phyloP scores from a whole-genome alignment of 306 rosid species.

The Gynostemma pentaphyllum region DNA sequence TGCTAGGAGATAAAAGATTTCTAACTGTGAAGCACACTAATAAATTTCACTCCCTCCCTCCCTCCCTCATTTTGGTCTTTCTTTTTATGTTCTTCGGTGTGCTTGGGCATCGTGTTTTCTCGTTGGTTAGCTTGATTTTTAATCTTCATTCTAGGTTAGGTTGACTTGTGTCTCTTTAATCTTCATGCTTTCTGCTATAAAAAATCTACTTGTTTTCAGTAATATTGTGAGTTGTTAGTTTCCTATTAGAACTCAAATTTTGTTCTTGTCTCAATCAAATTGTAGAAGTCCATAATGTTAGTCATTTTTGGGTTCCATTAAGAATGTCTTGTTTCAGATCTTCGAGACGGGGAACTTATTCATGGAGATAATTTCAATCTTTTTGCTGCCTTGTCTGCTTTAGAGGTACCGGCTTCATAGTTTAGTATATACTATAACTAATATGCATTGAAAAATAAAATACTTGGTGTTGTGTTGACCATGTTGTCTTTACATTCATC shows the following conservation, averaged over 20 bases:
- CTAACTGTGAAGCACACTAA: no score
- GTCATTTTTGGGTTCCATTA: not conserved
- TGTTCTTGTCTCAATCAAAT: not conserved
- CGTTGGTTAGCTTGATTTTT: no score
- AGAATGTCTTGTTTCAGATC: constrained; percentile 46
- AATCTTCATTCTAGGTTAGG: no score
- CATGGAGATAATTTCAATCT: constrained; percentile 92
- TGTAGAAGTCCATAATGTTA: not conserved
- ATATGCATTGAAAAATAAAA: not conserved
- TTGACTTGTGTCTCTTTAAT: no score
- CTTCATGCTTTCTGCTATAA: no score
- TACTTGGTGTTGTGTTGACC: not conserved
- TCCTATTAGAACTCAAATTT: not conserved
- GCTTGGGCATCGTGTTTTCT: no score
- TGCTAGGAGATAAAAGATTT: not conserved
- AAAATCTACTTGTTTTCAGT: not conserved
- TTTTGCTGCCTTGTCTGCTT: constrained; percentile 91
- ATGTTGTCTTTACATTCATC: not conserved
- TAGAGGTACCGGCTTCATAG: constrained; percentile 54
- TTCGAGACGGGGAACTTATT: constrained; percentile 87
- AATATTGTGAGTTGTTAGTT: not conserved
- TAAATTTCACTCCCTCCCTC: no score
- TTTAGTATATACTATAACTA: not conserved
- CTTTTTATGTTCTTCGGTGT: no score
- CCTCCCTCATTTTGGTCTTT: no score